Evolutionary conservation across 495 filamentous ascomycete species (phyloP), one percentile per base, ranked within the genome.

Genomic region (Glarea lozoyensis): DNA sequence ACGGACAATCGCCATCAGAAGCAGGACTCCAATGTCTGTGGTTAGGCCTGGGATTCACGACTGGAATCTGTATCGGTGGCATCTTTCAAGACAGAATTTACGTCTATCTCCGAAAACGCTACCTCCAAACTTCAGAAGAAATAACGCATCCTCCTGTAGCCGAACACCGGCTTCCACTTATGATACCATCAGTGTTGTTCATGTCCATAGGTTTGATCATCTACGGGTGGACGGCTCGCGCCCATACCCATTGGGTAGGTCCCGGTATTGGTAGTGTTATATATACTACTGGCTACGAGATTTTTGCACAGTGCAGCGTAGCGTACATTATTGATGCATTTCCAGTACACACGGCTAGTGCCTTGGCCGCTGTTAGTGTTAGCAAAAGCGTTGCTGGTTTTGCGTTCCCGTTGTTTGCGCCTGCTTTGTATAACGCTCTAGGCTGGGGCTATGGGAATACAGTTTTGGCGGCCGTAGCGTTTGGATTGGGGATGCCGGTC

Each of bases 241-340:
- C 66, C 25, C 44, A 62, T 2, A 58, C 67, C 11, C 73, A 75
- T 41, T 81, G 76, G 75, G 70, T 79, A 23, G 69, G 72, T 20
- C 77, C 79, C 2, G 73, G 81, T 13, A 68, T 82, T 21, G 30
- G 33, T 1, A 50, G 48, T 4, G 39, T 25, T 2, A n/a, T 48
- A 12, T 45, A 48, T 30, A 48, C 48, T 3, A 37, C 51, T 10
- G 52, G 82, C 4, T 73, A 67, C 10, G 82, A 85, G 40, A 64
- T 81, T 4, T 64, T 68, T 0, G 84, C 82, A 56, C 83, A 86
- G 63, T 81, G 79, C 47, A 74, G 80, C 23, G 77, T 83, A 60
- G 79, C 76, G 4, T 92, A 85, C 50, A 59, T 88, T 35, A 76
- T 89, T 12, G 86, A 94, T 55, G 62, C 81, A 4, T 89, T 88